Evolutionary conservation across 1,284 basidiomycete genomes (phyloP).

Genomic region (Spongispora temasekensis): DNA sequence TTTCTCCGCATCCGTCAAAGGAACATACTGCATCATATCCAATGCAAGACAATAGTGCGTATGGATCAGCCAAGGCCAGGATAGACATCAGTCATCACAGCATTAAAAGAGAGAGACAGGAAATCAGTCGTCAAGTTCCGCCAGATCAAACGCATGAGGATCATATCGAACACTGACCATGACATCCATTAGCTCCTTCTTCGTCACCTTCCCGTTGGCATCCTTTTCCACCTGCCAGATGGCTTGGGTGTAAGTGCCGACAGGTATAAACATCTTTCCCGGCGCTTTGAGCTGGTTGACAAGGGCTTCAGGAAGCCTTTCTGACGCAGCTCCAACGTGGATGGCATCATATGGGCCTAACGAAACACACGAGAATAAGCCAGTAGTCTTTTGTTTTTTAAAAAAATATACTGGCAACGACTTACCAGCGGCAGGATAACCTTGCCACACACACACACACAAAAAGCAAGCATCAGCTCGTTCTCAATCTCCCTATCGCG

Average conservation of each 20-base stretch:
- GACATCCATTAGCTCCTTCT: constrained; percentile 79
- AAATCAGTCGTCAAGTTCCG: constrained; percentile 16
- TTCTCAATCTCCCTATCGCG: not conserved
- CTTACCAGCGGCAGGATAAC: constrained; percentile 33
- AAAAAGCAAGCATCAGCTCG: not conserved
- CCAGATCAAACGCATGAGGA: constrained; percentile 12
- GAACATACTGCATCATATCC: constrained; percentile 25
- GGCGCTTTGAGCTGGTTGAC: constrained; percentile 82
- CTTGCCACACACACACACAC: too few species aligned
- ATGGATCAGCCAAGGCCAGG: too few species aligned
- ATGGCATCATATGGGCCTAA: constrained; percentile 84
- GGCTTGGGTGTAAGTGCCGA: constrained; percentile 65
- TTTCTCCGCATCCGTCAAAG: constrained; percentile 30
- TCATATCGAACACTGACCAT: constrained; percentile 49
- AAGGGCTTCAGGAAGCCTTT: constrained; percentile 70
- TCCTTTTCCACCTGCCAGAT: constrained; percentile 86
- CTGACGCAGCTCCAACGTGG: constrained; percentile 94
- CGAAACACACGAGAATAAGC: too few species aligned
- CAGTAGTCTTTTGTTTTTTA: too few species aligned
- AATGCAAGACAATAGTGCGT: too few species aligned
- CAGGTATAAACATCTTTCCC: constrained; percentile 93
- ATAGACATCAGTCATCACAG: too few species aligned
- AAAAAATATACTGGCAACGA: too few species aligned
- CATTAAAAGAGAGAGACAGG: not conserved
- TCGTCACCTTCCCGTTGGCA: constrained; percentile 64